Evolutionary conservation across 371 early-diverging fungal genomes (phyloP), one percentile per base, ranked within the genome.

Genomic region (Nematocida parisii): DNA sequence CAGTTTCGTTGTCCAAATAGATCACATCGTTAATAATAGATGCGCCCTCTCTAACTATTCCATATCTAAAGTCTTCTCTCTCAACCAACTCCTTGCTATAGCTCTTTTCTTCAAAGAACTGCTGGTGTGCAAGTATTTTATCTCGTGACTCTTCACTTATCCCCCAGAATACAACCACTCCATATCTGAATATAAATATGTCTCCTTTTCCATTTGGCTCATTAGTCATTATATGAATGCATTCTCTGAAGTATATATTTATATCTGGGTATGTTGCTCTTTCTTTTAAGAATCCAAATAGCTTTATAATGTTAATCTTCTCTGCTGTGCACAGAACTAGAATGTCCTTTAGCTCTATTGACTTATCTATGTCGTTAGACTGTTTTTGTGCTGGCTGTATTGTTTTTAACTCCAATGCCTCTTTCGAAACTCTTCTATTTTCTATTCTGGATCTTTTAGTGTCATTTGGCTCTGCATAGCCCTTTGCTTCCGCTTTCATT

Each of bases 271-370:
- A 82, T 1, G 82, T 57, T 20, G 61, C 61, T 67, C 75, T 84
- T 66, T 83, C 74, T 39, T 84, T 83, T 9, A 85, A 52, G 54
- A 73, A 80, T 54, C 83, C 83, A 66, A 71, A 82, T n/a, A 88
- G 62, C 18, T 84, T 73, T 64, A 82, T 82, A 45, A 86, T 73
- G 71, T 86, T 81, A 22, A 86, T 84, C 44, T 71, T 83, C 44
- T 88, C 88, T 9, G 87, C 85, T 9, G 87, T 86, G 70, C 88
- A 88, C 50, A 86, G 85, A 18, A 87, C 87, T 33, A 87, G 80
- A 5, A 85, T 85, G 62, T 86, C 61, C 18, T 75, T 73, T 66
- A 88, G 75, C 27, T 81, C 82, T 5, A 82, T 66, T 45, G 82
- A 66, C 46, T 87, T 82, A 11, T 71, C 54, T 7, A 74, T 75